phyloP scores from a whole-genome alignment of 768 basidiomycete species.

The Vararia minispora region DNA sequence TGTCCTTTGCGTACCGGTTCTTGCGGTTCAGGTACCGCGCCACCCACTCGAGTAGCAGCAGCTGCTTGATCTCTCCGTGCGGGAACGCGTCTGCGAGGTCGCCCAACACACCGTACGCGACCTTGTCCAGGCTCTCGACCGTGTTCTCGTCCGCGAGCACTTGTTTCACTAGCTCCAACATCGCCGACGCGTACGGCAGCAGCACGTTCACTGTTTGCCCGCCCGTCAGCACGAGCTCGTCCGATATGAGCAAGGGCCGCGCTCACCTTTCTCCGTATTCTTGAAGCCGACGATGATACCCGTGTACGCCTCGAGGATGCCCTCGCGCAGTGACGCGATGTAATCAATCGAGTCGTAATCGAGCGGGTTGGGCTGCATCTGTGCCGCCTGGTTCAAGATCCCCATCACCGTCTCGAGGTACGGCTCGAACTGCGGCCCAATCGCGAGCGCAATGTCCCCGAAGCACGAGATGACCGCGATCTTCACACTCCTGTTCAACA shows the following conservation, averaged over 20 bases:
- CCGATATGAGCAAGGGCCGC: background rate
- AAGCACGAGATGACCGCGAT: constrained; percentile 94
- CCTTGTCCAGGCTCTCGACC: constrained; percentile 62
- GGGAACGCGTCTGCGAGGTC: constrained; percentile 89
- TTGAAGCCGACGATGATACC: constrained; percentile 90
- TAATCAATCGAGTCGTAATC: constrained; percentile 92
- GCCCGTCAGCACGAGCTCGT: constrained; percentile 9
- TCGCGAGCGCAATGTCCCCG: constrained; percentile 91
- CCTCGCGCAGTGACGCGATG: constrained; percentile 80
- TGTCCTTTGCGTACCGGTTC: constrained; percentile 62
- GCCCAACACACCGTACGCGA: constrained; percentile 80
- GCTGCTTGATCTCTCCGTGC: constrained; percentile 67
- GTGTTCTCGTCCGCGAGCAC: constrained; percentile 75
- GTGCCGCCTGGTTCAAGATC: constrained; percentile 84
- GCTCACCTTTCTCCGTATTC: constrained; percentile 62
- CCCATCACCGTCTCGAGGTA: constrained; percentile 86
- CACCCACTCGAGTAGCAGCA: constrained; percentile 72
- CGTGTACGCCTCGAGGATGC: constrained; percentile 94
- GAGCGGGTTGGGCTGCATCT: constrained; percentile 80
- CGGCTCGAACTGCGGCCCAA: constrained; percentile 77
- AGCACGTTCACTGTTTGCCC: constrained; percentile 35
- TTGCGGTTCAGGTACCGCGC: constrained; percentile 62
- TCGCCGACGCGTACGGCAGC: constrained; percentile 55
- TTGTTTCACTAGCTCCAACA: constrained; percentile 75
- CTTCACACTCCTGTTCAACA: constrained; percentile 90